Percentiles rank a stretch among this genome's conserved stretches.
These are phyloP conservation scores for Candolleomyces efflorescens DNA, from an alignment of 768 basidiomycete species.

Conservation along the genomic window DNA sequence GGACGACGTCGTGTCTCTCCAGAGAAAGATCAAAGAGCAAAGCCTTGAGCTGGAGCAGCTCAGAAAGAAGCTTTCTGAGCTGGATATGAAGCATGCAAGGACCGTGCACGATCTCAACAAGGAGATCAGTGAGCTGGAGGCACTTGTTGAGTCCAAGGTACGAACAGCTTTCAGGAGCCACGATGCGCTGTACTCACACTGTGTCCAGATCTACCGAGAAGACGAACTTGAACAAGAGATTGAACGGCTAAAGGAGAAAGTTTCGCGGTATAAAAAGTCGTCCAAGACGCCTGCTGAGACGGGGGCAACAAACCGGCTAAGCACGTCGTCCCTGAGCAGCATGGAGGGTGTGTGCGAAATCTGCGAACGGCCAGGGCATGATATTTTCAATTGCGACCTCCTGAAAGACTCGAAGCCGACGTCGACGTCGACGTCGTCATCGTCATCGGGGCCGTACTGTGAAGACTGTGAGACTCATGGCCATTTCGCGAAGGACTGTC, in stretches of 20 bases:
- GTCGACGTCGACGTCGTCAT: slow-evolving; percentile 16
- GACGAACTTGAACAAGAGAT: slow-evolving; percentile 88
- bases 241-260: slow-evolving; percentile 69
- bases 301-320: slow-evolving; percentile 29
- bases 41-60: slow-evolving; percentile 66
- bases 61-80: slow-evolving; percentile 62
- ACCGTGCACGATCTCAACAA: slow-evolving; percentile 74
- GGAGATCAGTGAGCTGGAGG: slow-evolving; percentile 89
- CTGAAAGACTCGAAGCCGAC: slow-evolving; percentile 51
- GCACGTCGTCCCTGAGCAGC: slow-evolving; percentile 19
- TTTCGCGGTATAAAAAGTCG: slow-evolving; percentile 59
- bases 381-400: slow-evolving; percentile 80
- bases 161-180: slow-evolving; percentile 1
- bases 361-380: slow-evolving; percentile 81
- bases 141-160: slow-evolving; percentile 92
- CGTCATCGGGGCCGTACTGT: slow-evolving; percentile 50
- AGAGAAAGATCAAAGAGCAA: slow-evolving; percentile 43
- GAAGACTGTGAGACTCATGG: slow-evolving; percentile 83
- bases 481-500: slow-evolving; percentile 73
- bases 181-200: neutral
- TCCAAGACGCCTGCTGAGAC: slow-evolving; percentile 34
- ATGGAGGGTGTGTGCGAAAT: slow-evolving; percentile 64
- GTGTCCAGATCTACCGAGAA: slow-evolving; percentile 76
- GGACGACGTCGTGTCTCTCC: slow-evolving; percentile 35
- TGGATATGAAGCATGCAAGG: slow-evolving; percentile 73